Evolutionary conservation across 208 protist genomes (phyloP).

Genomic region (Wallacemonas sp.): DNA sequence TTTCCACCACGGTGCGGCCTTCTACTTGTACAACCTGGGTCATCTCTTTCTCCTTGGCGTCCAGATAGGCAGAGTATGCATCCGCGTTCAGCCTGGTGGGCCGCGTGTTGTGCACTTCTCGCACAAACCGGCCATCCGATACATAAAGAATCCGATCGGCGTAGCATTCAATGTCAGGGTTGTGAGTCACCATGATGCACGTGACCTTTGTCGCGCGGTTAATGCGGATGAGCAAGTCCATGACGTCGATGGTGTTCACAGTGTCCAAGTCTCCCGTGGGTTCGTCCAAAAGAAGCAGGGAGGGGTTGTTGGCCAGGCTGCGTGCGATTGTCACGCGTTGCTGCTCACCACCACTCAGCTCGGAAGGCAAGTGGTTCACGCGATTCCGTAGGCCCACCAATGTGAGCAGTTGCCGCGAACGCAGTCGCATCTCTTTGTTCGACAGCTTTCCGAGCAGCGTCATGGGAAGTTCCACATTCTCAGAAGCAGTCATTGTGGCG

Average conservation of each 20-base stretch:
- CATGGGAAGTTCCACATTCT: slow-evolving; percentile 98
- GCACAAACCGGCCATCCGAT: slow-evolving; percentile 87
- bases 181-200: slow-evolving; percentile 97
- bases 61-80: slow-evolving; percentile 78
- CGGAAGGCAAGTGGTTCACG: slow-evolving; percentile 94
- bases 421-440: slow-evolving; percentile 72
- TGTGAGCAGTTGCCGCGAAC: slow-evolving; percentile 85
- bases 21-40: slow-evolving; percentile 15
- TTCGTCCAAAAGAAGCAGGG: slow-evolving; percentile 96
- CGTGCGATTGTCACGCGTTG: slow-evolving; percentile 94
- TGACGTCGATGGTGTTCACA: slow-evolving; percentile 95
- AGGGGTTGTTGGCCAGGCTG: slow-evolving; percentile 94
- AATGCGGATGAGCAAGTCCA: slow-evolving; percentile 96
- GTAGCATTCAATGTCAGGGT: slow-evolving; percentile 98
- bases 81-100: slow-evolving; percentile 79
- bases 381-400: slow-evolving; percentile 96
- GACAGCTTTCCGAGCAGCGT: slow-evolving; percentile 90
- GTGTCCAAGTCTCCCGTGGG: slow-evolving; percentile 97
- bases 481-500: slow-evolving; percentile 95
- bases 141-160: slow-evolving; percentile 96
- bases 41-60: slow-evolving; percentile 41
- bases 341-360: slow-evolving; percentile 98
- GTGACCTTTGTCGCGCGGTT: slow-evolving; percentile 93
- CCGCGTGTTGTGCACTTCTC: slow-evolving; percentile 87
- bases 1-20: not conserved